Evolutionary conservation across 2,329 filamentous ascomycete genomes (phyloP).

Genomic region (Dactylellina drechsleri): DNA sequence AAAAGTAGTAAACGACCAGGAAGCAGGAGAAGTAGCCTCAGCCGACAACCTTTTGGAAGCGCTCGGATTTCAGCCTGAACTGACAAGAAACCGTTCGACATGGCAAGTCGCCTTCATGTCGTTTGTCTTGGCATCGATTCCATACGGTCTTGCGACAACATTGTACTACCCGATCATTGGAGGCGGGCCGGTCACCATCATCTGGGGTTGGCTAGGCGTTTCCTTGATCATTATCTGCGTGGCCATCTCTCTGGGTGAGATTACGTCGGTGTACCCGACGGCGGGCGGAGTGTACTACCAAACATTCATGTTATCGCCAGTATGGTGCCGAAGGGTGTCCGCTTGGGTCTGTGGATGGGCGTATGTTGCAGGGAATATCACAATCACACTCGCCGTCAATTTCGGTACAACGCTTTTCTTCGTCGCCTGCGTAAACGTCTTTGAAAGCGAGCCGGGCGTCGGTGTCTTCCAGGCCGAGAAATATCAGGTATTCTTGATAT

Average conservation of each 20-base stretch:
- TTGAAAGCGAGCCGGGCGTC: slow-evolving; percentile 64
- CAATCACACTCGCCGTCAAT: slow-evolving; percentile 83
- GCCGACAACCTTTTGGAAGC: slow-evolving; percentile 73
- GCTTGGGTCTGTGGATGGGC: slow-evolving; percentile 80
- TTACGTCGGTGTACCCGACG: slow-evolving; percentile 80
- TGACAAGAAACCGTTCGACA: slow-evolving; percentile 73
- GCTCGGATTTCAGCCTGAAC: slow-evolving; percentile 74
- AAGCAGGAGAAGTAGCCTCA: slow-evolving; percentile 58
- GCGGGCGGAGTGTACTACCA: slow-evolving; percentile 82
- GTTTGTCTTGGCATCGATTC: slow-evolving; percentile 78
- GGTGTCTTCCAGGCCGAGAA: slow-evolving; percentile 63
- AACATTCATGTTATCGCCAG: slow-evolving; percentile 76
- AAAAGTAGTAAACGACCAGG: slow-evolving; percentile 19
- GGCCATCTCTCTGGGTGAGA: slow-evolving; percentile 76
- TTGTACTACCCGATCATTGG: slow-evolving; percentile 74
- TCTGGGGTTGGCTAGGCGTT: slow-evolving; percentile 77
- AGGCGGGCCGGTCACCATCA: slow-evolving; percentile 75
- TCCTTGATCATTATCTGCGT: slow-evolving; percentile 77
- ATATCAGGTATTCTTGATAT: slow-evolving; percentile 66
- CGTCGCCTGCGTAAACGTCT: slow-evolving; percentile 68
- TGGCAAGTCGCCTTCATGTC: slow-evolving; percentile 79
- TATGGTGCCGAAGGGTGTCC: slow-evolving; percentile 70
- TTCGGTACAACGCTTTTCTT: slow-evolving; percentile 73
- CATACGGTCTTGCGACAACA: slow-evolving; percentile 77
- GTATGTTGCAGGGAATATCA: slow-evolving; percentile 81